These are phyloP conservation scores for Zizania palustris DNA, from an alignment of 202 grass and related monocot species.

Conservation along the genomic window DNA sequence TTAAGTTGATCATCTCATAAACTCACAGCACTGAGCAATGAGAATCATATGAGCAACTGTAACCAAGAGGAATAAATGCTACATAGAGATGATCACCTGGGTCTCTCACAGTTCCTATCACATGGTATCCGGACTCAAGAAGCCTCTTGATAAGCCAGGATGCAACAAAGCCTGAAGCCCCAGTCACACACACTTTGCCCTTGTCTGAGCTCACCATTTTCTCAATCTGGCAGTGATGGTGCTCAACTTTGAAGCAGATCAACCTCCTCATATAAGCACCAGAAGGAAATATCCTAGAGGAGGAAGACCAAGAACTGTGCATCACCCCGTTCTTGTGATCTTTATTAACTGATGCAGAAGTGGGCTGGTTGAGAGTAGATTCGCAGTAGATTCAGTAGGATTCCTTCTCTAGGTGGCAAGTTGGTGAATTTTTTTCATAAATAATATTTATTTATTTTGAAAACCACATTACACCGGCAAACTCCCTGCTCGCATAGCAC, in stretches of 20 bases:
- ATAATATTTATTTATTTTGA: too few relatives aligned
- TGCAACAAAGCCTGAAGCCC: slow-evolving; percentile 79
- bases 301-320: slow-evolving; percentile 39
- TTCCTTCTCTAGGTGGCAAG: slow-evolving; percentile 31
- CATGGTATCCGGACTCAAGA: slow-evolving; percentile 74
- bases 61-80: slow-evolving; percentile 6
- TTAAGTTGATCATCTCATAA: neutral
- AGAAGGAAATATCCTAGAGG: slow-evolving; percentile 31
- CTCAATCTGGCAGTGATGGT: slow-evolving; percentile 21
- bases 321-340: slow-evolving; percentile 24
- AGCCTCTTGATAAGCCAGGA: slow-evolving; percentile 84
- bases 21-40: neutral
- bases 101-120: slow-evolving; percentile 80
- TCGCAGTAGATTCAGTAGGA: slow-evolving; percentile 17
- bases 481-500: too few relatives aligned
- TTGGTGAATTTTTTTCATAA: too few relatives aligned
- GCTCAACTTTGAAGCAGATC: slow-evolving; percentile 21
- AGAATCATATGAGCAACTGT: neutral
- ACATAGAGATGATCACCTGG: slow-evolving; percentile 45
- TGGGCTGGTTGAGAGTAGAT: slow-evolving; percentile 47
- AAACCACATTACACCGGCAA: too few relatives aligned
- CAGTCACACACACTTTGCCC: slow-evolving; percentile 86
- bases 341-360: slow-evolving; percentile 25
- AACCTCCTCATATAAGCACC: slow-evolving; percentile 44
- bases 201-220: slow-evolving; percentile 53